These are phyloP conservation scores for Tetrahymena elliotti DNA, from an alignment of 73 alveolate genomes.

Conservation along the genomic window DNA sequence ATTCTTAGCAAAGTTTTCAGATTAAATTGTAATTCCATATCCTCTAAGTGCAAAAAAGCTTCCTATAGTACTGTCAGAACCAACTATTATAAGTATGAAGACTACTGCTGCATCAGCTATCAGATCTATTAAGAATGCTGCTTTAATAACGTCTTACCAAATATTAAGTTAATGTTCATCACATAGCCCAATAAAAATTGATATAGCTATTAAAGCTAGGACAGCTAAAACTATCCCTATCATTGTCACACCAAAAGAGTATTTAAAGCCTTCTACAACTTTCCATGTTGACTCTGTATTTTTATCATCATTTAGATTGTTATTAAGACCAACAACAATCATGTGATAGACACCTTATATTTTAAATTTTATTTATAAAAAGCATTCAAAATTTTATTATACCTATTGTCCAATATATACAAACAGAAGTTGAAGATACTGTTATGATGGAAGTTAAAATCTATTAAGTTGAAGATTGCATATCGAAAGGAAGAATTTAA, in stretches of 20 bases:
- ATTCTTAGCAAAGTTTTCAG: not conserved
- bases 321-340: not conserved
- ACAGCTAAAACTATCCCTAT: not conserved
- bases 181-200: not conserved
- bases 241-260: not conserved
- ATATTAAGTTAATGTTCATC: not conserved
- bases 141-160: not conserved
- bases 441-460: not conserved
- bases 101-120: not conserved
- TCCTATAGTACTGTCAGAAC: not conserved
- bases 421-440: not conserved
- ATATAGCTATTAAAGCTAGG: not conserved
- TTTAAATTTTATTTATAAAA: not conserved
- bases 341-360: not conserved
- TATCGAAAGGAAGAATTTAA: not conserved
- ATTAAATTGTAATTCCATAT: not conserved
- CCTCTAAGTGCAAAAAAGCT: not conserved
- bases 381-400: not conserved
- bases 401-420: not conserved
- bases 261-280: not conserved
- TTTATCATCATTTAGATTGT: not conserved
- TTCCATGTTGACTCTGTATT: not conserved
- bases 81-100: not conserved
- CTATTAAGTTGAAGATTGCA: not conserved
- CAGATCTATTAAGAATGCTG: not conserved